Base-by-base conservation (phyloP, 2,329 filamentous ascomycete genomes). In the Aspergillus pseudonomiae region DNA sequence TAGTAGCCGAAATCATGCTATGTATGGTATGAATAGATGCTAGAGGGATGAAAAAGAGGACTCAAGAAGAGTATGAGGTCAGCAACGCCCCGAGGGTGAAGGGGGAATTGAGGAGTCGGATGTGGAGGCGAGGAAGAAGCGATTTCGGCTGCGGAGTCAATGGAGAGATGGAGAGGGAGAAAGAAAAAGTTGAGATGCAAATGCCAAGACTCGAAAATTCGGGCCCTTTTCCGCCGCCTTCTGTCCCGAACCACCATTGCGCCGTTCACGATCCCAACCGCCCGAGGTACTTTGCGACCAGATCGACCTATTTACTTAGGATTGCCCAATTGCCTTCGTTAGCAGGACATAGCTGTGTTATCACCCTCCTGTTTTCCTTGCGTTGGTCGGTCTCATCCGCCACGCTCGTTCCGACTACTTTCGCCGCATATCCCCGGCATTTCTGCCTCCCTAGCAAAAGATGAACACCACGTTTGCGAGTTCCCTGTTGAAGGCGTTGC, bases 1-100 rank as follows among this genome's bases (percentile, higher is more conserved):
- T 79, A 32, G 69, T 71, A 68, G 78, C 69, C 60, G 73, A 73
- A 69, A 80, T 76, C 78, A 80, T 80, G 70, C 74, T 78, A 70
- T 73, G 61, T 60, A 66, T 41, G 57, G 48, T 39, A 55, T 41
- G 34, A 56, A 58, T 41, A 32, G 30, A 62, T 46, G 59, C 57
- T 21, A 52, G 43, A 57, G 48, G 43, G 46, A 59, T 59, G 55
- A 30, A 65, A 19, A 39, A 55, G 30, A 46, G 41, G 34, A 59
- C 46, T 43, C 41, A 50, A 34, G 43, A 36, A 52, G 36, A 46
- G 28, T 53, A 48, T 55, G 56, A 59, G 67, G 63, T 36, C 32
- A 16, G 52, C 62, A 65, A 56, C 30, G 26, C 68, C 73, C 74
- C 67, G 32, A 48, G 34, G 59, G 62, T 39, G 16, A 46, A 59